Conservation (phyloP, 116 monocot species). For the Iris pallida region DNA sequence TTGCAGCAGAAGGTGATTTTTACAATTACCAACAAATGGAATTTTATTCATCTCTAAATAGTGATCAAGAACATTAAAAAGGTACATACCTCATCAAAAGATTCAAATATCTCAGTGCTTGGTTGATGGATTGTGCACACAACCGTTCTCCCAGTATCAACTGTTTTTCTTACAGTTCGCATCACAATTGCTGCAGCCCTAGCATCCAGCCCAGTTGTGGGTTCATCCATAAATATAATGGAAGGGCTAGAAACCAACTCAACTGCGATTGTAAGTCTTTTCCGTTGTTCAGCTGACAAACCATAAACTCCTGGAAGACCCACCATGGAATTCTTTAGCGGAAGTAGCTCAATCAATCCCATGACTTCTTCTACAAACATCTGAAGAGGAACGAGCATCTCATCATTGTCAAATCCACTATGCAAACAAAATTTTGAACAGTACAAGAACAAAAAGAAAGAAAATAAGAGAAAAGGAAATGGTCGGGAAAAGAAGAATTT, state of each 20-base stretch:
- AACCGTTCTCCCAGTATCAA: constrained; percentile 69
- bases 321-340: constrained; percentile 57
- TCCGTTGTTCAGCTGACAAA: constrained; percentile 61
- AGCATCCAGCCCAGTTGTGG: constrained; percentile 78
- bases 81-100: constrained; percentile 69
- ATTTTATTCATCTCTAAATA: too few species aligned
- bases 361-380: constrained; percentile 74
- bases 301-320: constrained; percentile 60
- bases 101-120: constrained; percentile 79
- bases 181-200: constrained; percentile 81
- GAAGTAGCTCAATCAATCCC: constrained; percentile 51
- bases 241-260: constrained; percentile 46
- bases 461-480: background rate
- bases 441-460: background rate
- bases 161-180: constrained; percentile 74
- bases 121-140: constrained; percentile 86
- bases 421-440: too few species aligned
- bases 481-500: background rate
- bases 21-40: too few species aligned
- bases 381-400: constrained; percentile 21
- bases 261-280: constrained; percentile 51
- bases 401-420: background rate
- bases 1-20: too few species aligned
- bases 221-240: constrained; percentile 84
- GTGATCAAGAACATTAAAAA: too few species aligned